Base-by-base conservation (phyloP, 202 grass and related monocot species). In the Zizania palustris region DNA sequence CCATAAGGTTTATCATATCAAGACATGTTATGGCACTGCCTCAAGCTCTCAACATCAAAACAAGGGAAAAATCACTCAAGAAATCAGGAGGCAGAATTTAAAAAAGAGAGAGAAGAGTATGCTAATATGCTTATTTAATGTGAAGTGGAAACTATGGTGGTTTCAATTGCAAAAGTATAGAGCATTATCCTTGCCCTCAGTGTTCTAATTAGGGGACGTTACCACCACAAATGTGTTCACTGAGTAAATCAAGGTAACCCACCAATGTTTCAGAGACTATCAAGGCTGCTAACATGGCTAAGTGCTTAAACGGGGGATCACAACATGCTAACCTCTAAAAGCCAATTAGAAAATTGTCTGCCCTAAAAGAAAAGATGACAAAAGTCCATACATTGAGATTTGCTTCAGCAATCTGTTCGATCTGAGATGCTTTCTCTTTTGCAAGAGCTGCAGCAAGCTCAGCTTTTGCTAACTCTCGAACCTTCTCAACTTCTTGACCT, bases 391-490 rank as follows among this genome's bases (percentile, higher is more conserved):
- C 96, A 89, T 99, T 99, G 21, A 99, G 83, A 77, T 99, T 83
- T 73, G 96, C 92, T 92, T 99, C 96, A 79, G 92, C 87, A 74
- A 99, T 95, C 65, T 85, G 93, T 88, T 95, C 85, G 7, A 99
- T 86, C 72, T 99, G 92, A 61, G 85, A 85, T 85, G 92, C 92
- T 89, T 93, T 99, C 74, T 99, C 96, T 78, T 82, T 95, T 55
- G 87, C 85, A 87, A 99, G 81, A 88, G 89, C 85, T 51, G 89
- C 89, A 66, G 81, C 85, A 72, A 90, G 80, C 82, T 95, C 85
- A 76, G 89, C 89, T 79, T 95, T 95, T 68, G 89, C 80, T 62
- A 99, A 83, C 71, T 99, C 96, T 63, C 87, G 74, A 58, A 88
- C 72, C 69, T 88, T 95, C 65, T 99, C 85, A 63, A 99, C 70